Base-by-base conservation (phyloP, 1,284 basidiomycete species). In the Caloboletus inedulis region DNA sequence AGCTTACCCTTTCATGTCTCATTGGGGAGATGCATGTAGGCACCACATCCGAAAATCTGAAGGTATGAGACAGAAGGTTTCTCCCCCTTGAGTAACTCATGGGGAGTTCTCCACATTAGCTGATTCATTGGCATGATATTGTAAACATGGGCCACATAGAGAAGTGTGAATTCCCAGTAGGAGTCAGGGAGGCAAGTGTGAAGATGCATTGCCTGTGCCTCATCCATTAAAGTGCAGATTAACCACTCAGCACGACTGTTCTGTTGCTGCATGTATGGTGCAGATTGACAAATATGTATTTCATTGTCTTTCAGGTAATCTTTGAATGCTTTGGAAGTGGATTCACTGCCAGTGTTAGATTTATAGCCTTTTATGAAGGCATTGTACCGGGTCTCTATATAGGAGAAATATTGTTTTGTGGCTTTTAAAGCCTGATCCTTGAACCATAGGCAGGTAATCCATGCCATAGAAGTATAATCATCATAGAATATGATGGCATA, bases 371-470 rank as follows among this genome's bases (percentile, higher is more conserved):
- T 9, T 1, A 29, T 29, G 2, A 25, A 6, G 6, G 23, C 23
- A 6, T 37, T 37, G 4, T 19, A 21, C 36, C 21, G 19, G 3
- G 9, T 21, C 0, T 4, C 4, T 0, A 35, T 18, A 4, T 31
- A 31, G 2, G 6, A 6, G 2, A 31, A 13, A 8, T 21, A 35
- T 2, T 35, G 34, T 10, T 35, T 36, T 0, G 9, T 19, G 10
- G 1, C 2, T 3, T 36, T 5, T 9, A 33, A 6, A 0, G 14
- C 14, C 5, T 34, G 33, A 8, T n/a, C 33, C 3, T 34, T 34
- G 0, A 2, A n/a, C 3, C 8, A 0, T 0, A 36, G 4, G 4
- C 35, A 36, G 4, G 9, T 2, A 3, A 19, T 6, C 18, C 35
- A 36, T 36, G 33, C 18, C 18, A 36, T 36, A 12, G 35, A 19